phyloP scores from a whole-genome alignment of 352 stramenopile species.

The Phytophthora uliginosa region DNA sequence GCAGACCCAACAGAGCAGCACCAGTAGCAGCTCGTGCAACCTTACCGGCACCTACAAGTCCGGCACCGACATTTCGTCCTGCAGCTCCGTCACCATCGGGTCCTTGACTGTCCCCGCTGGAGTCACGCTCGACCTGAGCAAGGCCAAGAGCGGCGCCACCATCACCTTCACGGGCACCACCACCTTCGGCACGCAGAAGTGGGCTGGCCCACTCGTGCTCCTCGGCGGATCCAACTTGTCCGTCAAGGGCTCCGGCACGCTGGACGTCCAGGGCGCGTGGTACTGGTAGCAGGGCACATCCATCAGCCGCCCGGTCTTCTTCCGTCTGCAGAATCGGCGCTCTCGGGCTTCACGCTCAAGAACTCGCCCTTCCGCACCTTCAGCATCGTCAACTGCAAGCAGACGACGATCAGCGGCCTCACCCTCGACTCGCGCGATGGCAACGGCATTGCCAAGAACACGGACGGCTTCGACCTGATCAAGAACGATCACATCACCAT shows the following conservation, averaged over 20 bases:
- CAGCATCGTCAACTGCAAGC: constrained; percentile 29
- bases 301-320: constrained; percentile 27
- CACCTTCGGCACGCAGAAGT: constrained; percentile 41
- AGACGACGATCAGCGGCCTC: constrained; percentile 26
- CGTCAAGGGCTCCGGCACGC: constrained; percentile 33
- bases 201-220: constrained; percentile 38
- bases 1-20: not conserved
- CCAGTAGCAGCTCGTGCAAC: constrained; percentile 26
- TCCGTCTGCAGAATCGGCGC: constrained; percentile 22
- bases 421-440: constrained; percentile 14
- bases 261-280: constrained; percentile 40
- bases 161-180: constrained; percentile 43
- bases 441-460: constrained; percentile 19
- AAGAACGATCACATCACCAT: constrained; percentile 24
- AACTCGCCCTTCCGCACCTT: constrained; percentile 34
- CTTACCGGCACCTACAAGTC: constrained; percentile 34
- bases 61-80: constrained; percentile 38
- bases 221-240: constrained; percentile 23
- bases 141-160: constrained; percentile 30
- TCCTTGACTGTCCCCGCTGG: constrained; percentile 18
- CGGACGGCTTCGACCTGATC: constrained; percentile 21
- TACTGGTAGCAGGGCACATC: constrained; percentile 43
- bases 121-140: constrained; percentile 35
- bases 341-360: constrained; percentile 43
- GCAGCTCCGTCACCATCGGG: constrained; percentile 33